Evolutionary conservation across 441 rosid species (phyloP), one percentile per base, ranked within the genome.

Genomic region (Brassica balearica): DNA sequence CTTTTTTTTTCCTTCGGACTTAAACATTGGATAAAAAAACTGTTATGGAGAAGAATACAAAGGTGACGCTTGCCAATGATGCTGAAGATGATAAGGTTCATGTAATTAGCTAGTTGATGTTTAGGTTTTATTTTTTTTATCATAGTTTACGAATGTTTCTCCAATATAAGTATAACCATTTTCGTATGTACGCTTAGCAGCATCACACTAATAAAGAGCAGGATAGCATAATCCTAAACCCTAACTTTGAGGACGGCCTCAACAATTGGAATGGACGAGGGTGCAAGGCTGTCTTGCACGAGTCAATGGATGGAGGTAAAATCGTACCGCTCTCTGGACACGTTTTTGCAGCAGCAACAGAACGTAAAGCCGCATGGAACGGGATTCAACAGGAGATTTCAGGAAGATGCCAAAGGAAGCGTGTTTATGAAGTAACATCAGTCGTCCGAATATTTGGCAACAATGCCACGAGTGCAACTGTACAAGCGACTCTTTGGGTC

Each of bases 321-420:
- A 87, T 92, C 64, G 70, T 85, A 9, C 98, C 97, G 2, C 80
- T 76, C 68, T 80, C 89, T 1, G 98, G 98, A 20, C 87, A 89
- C 73, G 81, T 84, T 73, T 93, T 92, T 81, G 98, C 94, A 71
- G 76, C 88, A 59, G 94, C 97, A 48, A 89, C 94, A 25, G 95
- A 81, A 12, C 98, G 98, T 62, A 75, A 75, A 9, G 93, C 87
- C 78, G 86, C 75, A 81, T 95, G 99, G 98, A 93, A 95, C 51
- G 98, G 98, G 22, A 91, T 95, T 74, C 89, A 93, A 84, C 97
- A 95, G 81, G 99, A 95, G 69, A 90, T 95, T 72, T 90, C 97
- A 0, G 92, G 86, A 69, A 88, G 87, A 81, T 87, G 87, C 53
- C 89, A 87, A 77, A 87, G 93, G 68, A 90, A 93, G 77, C 87